phyloP scores from a whole-genome alignment of 352 stramenopile genomes.

The Phytophthora pistaciae region DNA sequence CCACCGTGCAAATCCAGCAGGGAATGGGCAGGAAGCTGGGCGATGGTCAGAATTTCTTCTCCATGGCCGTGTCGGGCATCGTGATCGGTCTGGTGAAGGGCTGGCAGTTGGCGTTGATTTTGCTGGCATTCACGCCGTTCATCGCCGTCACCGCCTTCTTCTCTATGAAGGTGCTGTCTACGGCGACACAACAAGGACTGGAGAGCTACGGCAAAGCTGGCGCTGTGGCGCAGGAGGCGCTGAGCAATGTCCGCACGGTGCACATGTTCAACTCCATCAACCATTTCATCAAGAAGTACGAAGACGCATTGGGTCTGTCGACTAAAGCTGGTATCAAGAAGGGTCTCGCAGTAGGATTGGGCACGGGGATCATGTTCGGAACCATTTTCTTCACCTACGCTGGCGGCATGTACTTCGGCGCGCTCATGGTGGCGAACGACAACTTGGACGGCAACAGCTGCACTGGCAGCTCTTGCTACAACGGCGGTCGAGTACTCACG shows the following conservation, averaged over 20 bases:
- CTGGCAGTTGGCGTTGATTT: slow-evolving; percentile 74
- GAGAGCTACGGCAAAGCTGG: slow-evolving; percentile 75
- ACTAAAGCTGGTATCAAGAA: slow-evolving; percentile 60
- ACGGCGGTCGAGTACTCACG: slow-evolving; percentile 71
- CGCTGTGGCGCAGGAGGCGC: slow-evolving; percentile 73
- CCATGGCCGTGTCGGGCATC: slow-evolving; percentile 72
- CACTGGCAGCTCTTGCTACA: slow-evolving; percentile 53
- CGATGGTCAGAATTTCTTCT: slow-evolving; percentile 62
- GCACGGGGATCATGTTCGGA: slow-evolving; percentile 75
- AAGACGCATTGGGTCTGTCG: slow-evolving; percentile 50
- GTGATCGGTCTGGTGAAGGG: slow-evolving; percentile 69
- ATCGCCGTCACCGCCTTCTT: slow-evolving; percentile 62
- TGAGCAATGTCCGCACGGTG: slow-evolving; percentile 81
- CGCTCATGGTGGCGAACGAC: slow-evolving; percentile 71
- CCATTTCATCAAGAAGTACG: slow-evolving; percentile 71
- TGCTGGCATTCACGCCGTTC: slow-evolving; percentile 73
- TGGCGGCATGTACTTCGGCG: slow-evolving; percentile 82
- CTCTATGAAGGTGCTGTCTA: slow-evolving; percentile 58
- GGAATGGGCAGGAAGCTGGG: slow-evolving; percentile 74
- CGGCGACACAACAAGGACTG: slow-evolving; percentile 55
- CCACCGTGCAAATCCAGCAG: slow-evolving; percentile 65
- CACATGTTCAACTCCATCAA: slow-evolving; percentile 81
- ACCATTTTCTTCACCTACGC: slow-evolving; percentile 79
- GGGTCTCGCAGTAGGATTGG: slow-evolving; percentile 58
- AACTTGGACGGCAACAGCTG: slow-evolving; percentile 55